Base-by-base conservation (phyloP, 2,329 filamentous ascomycete genomes). In the Diaporthe citri region DNA sequence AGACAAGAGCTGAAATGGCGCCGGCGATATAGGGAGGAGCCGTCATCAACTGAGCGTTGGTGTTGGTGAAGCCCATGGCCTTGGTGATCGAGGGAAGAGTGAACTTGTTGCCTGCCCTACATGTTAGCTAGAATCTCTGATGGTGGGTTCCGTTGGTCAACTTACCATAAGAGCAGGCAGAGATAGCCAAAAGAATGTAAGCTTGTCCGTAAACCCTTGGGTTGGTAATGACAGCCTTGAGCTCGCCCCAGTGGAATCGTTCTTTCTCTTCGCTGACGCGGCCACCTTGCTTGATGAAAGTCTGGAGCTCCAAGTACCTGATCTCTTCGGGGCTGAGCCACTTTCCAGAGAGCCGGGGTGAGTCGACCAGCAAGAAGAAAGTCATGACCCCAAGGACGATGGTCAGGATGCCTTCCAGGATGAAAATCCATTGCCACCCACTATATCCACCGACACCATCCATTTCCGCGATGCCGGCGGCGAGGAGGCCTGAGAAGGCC, bases 401-500 rank as follows among this genome's bases (percentile, higher is more conserved):
- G 5, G 91, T 88, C 77, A 93, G 90, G 13, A 89, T 79, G 0
- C 92, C 92, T 78, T 93, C 91, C 0, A 93, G 89, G 0, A 93
- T 81, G 77, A 91, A 94, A 90, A 93, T 93, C 88, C 89, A 90
- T 60, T 87, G 84, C 87, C 87, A 90, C 1, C 86, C 86, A 2
- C 80, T 79, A 31, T 87, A 78, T 22, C 85, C 85, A 2, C 83
- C 79, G 1, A 81, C 79, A 3, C 87, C 87, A 39, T 86, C 82
- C 75, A 89, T 84, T 22, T 84, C 79, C 15, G 83, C 80, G 71
- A 89, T 88, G 5, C 80, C 86, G 62, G 85, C 88, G 3, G 88
- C 88, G 0, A 90, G 81, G 1, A 89, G 71, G 6, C 93, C 93
- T 77, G 92, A 93, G 78, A 95, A 95, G 0, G 92, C 94, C 0